These are phyloP conservation scores for Ceratobasidium sp. DNA, from an alignment of 1,284 basidiomycete genomes.

Conservation along the genomic window DNA sequence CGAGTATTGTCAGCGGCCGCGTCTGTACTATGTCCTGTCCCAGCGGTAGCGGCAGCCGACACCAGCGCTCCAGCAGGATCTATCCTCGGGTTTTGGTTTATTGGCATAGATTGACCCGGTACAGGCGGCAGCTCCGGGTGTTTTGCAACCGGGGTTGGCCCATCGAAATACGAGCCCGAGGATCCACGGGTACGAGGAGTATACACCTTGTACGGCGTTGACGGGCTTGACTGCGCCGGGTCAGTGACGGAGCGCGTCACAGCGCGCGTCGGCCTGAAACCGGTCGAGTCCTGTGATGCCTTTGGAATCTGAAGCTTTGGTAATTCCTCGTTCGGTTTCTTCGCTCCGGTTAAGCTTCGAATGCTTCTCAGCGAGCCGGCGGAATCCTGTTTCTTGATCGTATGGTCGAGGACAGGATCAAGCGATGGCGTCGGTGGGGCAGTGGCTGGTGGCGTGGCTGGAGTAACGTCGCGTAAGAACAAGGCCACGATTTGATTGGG, in stretches of 20 bases:
- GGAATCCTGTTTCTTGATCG: conserved; percentile 50
- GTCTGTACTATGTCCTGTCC: conserved; percentile 32
- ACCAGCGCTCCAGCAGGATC: conserved; percentile 34
- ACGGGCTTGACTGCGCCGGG: neutral
- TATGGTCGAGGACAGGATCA: neutral
- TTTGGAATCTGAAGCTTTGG: conserved; percentile 41
- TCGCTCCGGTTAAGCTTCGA: conserved; percentile 10
- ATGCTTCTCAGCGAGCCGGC: conserved; percentile 64
- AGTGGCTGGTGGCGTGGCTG: conserved; percentile 50
- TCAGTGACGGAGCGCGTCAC: conserved; percentile 16
- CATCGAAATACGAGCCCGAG: conserved; percentile 31
- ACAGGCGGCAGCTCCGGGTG: conserved; percentile 6
- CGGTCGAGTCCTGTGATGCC: neutral
- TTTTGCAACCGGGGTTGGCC: conserved; percentile 18
- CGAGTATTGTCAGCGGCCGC: conserved; percentile 21
- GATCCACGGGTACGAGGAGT: conserved; percentile 22
- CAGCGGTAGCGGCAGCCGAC: conserved; percentile 36
- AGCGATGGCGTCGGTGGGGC: conserved; percentile 42
- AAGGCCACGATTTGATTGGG: conserved; percentile 72
- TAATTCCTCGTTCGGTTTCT: conserved; percentile 33
- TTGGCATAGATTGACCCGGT: neutral
- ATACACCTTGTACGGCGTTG: conserved; percentile 32
- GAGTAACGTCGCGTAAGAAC: conserved; percentile 76
- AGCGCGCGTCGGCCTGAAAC: neutral
- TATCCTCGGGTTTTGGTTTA: neutral